Evolutionary conservation across 2,329 filamentous ascomycete genomes (phyloP).

Genomic region (Apiospora pterosperma): DNA sequence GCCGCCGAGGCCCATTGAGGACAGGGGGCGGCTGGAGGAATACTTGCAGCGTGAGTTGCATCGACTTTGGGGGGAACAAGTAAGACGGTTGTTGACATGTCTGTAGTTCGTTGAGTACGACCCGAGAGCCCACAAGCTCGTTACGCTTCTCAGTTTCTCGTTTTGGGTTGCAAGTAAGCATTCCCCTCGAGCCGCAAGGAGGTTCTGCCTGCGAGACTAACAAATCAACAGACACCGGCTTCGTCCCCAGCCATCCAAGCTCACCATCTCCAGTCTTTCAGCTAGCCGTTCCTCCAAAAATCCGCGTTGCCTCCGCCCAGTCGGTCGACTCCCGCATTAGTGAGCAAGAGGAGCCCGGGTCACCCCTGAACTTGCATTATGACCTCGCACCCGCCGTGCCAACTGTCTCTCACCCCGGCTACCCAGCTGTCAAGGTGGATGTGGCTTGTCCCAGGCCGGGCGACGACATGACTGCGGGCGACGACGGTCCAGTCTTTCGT

Average conservation of each 20-base stretch:
- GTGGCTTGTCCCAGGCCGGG: conserved; percentile 80
- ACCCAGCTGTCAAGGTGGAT: conserved; percentile 73
- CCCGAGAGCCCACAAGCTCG: conserved; percentile 81
- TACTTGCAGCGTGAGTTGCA: conserved; percentile 69
- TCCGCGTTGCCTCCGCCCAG: conserved; percentile 81
- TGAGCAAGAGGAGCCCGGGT: conserved; percentile 62
- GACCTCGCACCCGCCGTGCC: conserved; percentile 28
- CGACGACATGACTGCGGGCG: conserved; percentile 79
- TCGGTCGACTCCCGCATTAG: conserved; percentile 82
- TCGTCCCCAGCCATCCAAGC: conserved; percentile 52
- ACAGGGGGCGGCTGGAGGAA: conserved; percentile 93
- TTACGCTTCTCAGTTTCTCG: conserved; percentile 87
- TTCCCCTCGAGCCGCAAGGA: background rate
- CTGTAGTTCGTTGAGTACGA: conserved; percentile 92
- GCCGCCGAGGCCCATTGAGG: conserved; percentile 77
- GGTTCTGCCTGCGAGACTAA: background rate
- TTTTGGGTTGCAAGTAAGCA: conserved; percentile 85
- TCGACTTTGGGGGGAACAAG: background rate
- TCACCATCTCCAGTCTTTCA: conserved; percentile 72
- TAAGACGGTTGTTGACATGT: conserved; percentile 21
- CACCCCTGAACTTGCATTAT: conserved; percentile 40
- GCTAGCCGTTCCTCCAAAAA: conserved; percentile 68
- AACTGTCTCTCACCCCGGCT: conserved; percentile 20
- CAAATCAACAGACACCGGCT: background rate
- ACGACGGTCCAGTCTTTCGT: conserved; percentile 92